Conservation (phyloP, 257 asterid genomes). For the Datura wrightii region DNA sequence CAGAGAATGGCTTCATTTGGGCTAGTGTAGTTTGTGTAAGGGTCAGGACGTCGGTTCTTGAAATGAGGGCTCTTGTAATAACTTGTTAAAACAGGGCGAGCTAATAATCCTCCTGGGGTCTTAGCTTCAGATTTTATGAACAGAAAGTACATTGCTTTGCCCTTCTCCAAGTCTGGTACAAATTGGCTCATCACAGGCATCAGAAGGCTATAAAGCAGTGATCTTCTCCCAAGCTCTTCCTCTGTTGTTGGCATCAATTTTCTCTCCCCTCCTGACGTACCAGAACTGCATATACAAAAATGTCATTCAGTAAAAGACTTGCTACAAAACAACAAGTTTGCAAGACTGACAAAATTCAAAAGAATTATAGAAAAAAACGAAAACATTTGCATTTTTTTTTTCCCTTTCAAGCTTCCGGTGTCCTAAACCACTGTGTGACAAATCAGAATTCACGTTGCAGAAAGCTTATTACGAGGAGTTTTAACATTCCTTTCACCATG, state of each 20-base stretch:
- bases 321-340: not conserved
- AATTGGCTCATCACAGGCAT: slow-evolving; percentile 56
- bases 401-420: too few relatives aligned
- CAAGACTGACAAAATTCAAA: not conserved
- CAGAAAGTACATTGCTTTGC: slow-evolving; percentile 51
- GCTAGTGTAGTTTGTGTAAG: slow-evolving; percentile 54
- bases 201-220: slow-evolving; percentile 46
- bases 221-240: slow-evolving; percentile 47
- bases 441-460: too few relatives aligned
- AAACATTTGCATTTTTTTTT: not conserved
- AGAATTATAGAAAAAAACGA: not conserved
- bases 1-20: slow-evolving; percentile 52
- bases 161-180: slow-evolving; percentile 45
- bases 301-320: not conserved
- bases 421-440: too few relatives aligned
- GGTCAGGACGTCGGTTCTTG: slow-evolving; percentile 43
- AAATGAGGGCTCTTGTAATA: slow-evolving; percentile 47
- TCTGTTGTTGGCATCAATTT: slow-evolving; percentile 44
- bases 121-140: slow-evolving; percentile 45
- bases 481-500: too few relatives aligned
- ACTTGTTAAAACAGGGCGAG: slow-evolving; percentile 51
- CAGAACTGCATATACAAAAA: slow-evolving; percentile 37
- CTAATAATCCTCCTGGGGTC: slow-evolving; percentile 50
- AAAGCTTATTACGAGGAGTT: too few relatives aligned
- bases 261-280: slow-evolving; percentile 43